These are phyloP conservation scores for Melampsora larici-populina DNA, from an alignment of 1,284 basidiomycete genomes.

Conservation along the genomic window DNA sequence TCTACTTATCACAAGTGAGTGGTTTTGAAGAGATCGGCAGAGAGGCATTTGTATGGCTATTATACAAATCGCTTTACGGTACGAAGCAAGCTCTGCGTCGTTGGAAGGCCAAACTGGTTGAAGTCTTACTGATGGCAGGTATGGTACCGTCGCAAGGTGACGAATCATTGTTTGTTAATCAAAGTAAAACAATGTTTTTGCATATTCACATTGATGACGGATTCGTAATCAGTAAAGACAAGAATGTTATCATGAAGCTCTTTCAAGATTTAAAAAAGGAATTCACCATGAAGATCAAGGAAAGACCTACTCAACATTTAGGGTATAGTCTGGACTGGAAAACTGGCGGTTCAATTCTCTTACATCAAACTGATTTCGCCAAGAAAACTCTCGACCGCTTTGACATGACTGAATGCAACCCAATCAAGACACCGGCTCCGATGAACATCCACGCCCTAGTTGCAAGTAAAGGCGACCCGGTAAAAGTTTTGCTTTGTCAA, in stretches of 20 bases:
- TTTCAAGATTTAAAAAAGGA: neutral
- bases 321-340: neutral
- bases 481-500: too few species aligned
- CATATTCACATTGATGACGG: neutral
- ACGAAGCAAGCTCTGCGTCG: neutral
- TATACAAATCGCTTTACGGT: neutral
- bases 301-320: neutral
- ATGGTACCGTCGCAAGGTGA: neutral
- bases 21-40: neutral
- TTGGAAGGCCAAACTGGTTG: neutral
- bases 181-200: neutral
- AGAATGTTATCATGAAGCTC: neutral
- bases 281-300: neutral
- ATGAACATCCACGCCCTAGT: too few species aligned
- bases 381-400: too few species aligned
- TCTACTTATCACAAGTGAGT: neutral
- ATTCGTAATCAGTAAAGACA: neutral
- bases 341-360: neutral
- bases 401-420: neutral
- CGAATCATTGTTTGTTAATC: neutral
- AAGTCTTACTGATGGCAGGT: neutral
- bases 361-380: neutral
- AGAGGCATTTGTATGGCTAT: neutral
- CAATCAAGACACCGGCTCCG: too few species aligned
- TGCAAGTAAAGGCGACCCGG: too few species aligned